Evolutionary conservation across 768 basidiomycete genomes (phyloP), one percentile per base, ranked within the genome.

Genomic region (Pholiota microspora): DNA sequence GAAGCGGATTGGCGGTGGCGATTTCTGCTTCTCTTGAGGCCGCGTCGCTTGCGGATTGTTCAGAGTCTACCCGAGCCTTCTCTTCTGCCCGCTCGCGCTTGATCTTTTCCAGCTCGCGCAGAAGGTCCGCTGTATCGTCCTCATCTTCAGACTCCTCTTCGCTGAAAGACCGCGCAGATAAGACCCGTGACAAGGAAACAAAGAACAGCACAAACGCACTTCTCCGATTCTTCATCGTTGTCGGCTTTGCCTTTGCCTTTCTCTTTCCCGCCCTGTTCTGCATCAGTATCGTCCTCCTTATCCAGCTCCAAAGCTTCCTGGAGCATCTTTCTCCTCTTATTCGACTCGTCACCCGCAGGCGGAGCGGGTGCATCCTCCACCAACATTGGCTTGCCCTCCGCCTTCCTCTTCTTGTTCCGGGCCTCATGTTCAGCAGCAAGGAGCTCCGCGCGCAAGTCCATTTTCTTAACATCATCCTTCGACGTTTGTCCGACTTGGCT

Each of bases 31-130:
- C 94, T 50, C 90, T 80, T 35, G 78, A 73, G 29, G 84, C 81
- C 21, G 81, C 81, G 7, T 77, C 69, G 13, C 77, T 69, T 1
- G 79, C 89, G 6, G 83, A 80, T 61, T 89, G 80, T 64, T 93
- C 93, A 36, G 77, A 77, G 38, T 97, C 96, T 68, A 84, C 77
- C 40, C 90, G 78, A 32, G 80, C 88, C 66, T 94, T 94, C 71
- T 98, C 97, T 64, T 89, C 95, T 9, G 95, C 95, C 8, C 96
- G 81, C 66, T 98, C 95, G 45, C 87, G 87, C 72, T 97, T 98
- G 62, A 98, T 98, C 76, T 96, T 98, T 72, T 97, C 96, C n/a
- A 99, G 79, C 69, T 99, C 97, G 23, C 94, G 86, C 57, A 99
- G 77, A 21, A 99, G 78, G 64, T 97, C 96, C 0, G 94, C 94